phyloP scores from a whole-genome alignment of 2,329 filamentous ascomycete species.

The Emergomyces orientalis region DNA sequence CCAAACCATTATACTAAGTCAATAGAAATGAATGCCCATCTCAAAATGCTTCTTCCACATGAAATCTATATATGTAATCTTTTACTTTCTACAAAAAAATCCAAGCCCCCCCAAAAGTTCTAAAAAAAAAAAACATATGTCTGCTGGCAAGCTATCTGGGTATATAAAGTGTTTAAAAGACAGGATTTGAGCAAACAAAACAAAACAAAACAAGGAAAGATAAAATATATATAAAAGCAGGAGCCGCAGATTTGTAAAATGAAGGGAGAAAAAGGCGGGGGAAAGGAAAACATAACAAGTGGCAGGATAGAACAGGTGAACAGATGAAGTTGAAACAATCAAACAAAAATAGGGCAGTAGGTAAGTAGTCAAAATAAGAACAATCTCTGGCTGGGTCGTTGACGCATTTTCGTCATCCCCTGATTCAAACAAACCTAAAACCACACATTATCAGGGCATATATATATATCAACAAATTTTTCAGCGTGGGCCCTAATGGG shows the following conservation, averaged over 20 bases:
- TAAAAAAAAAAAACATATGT: neutral
- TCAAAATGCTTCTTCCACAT: neutral
- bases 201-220: neutral
- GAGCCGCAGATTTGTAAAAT: neutral
- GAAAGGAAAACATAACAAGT: neutral
- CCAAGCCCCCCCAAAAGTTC: neutral
- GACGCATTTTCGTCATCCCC: no score
- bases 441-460: no score
- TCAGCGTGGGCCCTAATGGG: no score
- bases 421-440: no score
- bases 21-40: neutral
- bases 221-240: neutral
- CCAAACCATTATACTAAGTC: no score
- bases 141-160: neutral
- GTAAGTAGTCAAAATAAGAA: no score
- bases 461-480: no score
- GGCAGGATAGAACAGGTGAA: no score
- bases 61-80: neutral
- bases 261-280: neutral
- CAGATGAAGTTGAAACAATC: no score
- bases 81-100: no score
- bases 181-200: neutral
- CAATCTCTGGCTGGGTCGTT: no score
- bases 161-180: neutral
- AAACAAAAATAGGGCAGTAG: no score